Base-by-base conservation (phyloP, 169 alveolate genomes). In the Plasmodium falciparum region DNA sequence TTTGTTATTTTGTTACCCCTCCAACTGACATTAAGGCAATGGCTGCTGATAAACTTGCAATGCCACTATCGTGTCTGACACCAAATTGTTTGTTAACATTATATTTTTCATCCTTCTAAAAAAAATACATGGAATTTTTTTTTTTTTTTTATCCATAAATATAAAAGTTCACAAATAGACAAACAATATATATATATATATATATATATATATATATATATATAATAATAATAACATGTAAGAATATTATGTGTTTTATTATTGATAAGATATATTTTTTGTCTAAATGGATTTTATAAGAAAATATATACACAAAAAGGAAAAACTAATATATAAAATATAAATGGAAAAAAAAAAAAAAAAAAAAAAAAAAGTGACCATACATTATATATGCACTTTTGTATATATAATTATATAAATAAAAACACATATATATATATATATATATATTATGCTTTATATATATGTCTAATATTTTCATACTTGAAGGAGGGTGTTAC, bases 21-120 rank as follows among this genome's bases (percentile, higher is more conserved):
- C 96, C 96, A 7, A 94, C 96, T 17, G 96, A 94, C 95, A 94
- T 94, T 50, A 94, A 92, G 8, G 96, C 96, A 33, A 94, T 95
- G 12, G 96, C 96, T 56, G 96, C 96, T 13, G 95, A 95, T 33
- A 94, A 78, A 8, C 95, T 94, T 59, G 96, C 95, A 20, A 94
- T 91, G 3, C 96, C 96, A 20, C 96, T 95, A 66, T 94, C 96
- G 70, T 94, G 93, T 78, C 96, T 90, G 12, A 91, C 95, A 26
- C 96, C 96, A 66, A 90, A 89, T 8, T 83, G 22, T 13, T 56
- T 58, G 73, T 69, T 69, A 61, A 83, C 29, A 22, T 66, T 17
- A 61, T 9, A 33, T n/a, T 73, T 71, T 29, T 83, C 91, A 52
- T 83, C 83, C 49, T 66, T 69, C 73, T 69, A 29, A 80, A 54